phyloP scores from a whole-genome alignment of 192 early-diverging fungal species.

The Physocladia obscura region DNA sequence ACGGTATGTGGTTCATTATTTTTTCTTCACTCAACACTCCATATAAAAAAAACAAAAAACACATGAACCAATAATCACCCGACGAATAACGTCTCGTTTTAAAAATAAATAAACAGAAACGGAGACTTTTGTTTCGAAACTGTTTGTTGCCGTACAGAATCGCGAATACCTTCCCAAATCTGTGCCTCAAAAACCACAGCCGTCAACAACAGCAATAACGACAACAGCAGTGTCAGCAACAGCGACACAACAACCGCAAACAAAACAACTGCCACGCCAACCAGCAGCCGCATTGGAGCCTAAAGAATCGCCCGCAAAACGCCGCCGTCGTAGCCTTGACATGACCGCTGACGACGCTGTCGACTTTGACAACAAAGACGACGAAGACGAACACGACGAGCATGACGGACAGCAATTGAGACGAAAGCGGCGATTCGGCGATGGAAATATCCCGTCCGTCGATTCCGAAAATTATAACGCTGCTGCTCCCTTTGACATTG shows the following conservation, averaged over 20 bases:
- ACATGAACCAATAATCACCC: no score
- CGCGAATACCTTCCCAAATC: slow-evolving; percentile 43
- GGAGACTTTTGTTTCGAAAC: slow-evolving; percentile 55
- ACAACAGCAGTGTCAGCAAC: background rate
- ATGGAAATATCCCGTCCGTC: background rate
- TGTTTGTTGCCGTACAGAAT: slow-evolving; percentile 54
- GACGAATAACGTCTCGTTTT: no score
- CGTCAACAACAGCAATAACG: background rate
- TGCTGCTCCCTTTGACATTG: background rate
- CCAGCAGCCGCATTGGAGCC: background rate
- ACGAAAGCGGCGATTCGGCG: background rate
- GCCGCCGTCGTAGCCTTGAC: no score
- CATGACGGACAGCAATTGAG: background rate
- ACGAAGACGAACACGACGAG: slow-evolving; percentile 12
- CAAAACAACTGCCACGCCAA: background rate
- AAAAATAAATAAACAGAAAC: slow-evolving; percentile 59
- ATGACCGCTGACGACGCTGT: no score
- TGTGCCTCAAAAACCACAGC: background rate
- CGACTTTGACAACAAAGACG: background rate
- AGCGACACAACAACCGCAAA: background rate
- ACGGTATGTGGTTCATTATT: slow-evolving; percentile 48
- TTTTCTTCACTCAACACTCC: slow-evolving; percentile 24
- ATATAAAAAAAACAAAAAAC: no score
- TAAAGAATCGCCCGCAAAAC: background rate
- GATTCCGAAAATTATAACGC: background rate